Evolutionary conservation across 192 early-diverging fungal species (phyloP), one percentile per base, ranked within the genome.

Genomic region (Backusella luteola): DNA sequence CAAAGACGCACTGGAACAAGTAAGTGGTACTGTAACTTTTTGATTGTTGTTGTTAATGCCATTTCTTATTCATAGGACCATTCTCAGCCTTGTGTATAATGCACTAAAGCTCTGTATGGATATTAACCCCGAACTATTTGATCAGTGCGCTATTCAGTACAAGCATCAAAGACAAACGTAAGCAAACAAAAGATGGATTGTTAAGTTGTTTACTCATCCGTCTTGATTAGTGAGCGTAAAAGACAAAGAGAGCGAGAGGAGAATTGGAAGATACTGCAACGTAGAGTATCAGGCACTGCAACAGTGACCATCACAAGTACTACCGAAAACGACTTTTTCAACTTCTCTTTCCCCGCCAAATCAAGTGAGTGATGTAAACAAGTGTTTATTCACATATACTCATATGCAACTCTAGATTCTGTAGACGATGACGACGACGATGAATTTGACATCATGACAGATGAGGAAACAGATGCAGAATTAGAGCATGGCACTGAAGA

Each of bases 101-200:
- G 96, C 97, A 5, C 85, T 99, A 63, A 98, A 98, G 75, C 89
- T 98, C 67, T 98, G 97, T 85, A 97, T 98, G 91, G 95, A 97
- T 67, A 95, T 97, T 46, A 94, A 94, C 84, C 94, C 95, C 44
- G 92, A 95, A 77, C 81, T 99, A 69, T 99, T 98, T 90, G 97
- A 98, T 82, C 91, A 96, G 75, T 99, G 98, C 84, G 92, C 96
- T 7, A 91, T 91, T 75, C 93, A 98, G 75, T 98, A 96, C 89
- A 97, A 96, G 79, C 91, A 91, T 34, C 91, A 91, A 76, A 92
- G 96, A 34, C 96, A 97, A 87, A 78, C 90, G 94, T 96, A 87
- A 32, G 32, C 32, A 32, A 32, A 32, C 2, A 32, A 3, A 32
- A 32, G 1, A 3, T 2, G 2, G 32, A 2, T 32, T 32, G 2